A percentile compares a stretch with the other conserved stretches of the same genome.
Evolutionary conservation across 2,329 filamentous ascomycete genomes (phyloP).

Genomic region (Xylariaceae sp.): DNA sequence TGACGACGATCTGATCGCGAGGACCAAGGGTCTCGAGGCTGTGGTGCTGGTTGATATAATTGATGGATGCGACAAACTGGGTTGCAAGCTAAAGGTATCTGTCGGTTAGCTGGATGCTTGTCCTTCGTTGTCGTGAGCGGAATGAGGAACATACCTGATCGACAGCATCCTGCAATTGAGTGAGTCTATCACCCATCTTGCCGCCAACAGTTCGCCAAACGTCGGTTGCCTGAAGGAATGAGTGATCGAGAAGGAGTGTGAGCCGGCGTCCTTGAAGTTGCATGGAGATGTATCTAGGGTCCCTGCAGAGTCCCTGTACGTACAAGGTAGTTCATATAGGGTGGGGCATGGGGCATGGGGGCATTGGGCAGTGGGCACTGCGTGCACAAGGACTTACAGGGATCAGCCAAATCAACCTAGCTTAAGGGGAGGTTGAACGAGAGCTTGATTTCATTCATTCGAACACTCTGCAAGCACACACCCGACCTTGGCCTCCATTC

Average conservation of each 20-base stretch:
- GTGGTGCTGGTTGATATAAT: slow-evolving; percentile 65
- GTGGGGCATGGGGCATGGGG: too few species aligned
- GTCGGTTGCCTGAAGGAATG: not conserved
- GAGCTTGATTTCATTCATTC: not conserved
- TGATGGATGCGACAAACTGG: slow-evolving; percentile 64
- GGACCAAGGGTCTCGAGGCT: slow-evolving; percentile 58
- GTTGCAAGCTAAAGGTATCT: slow-evolving; percentile 52
- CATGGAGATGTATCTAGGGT: not conserved
- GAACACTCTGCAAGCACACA: not conserved
- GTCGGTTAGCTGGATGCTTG: slow-evolving; percentile 8
- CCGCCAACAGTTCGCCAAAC: not conserved
- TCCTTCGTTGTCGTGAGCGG: not conserved
- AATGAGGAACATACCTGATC: slow-evolving; percentile 58
- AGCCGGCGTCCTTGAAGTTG: not conserved
- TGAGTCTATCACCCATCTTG: slow-evolving; percentile 69
- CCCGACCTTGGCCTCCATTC: not conserved
- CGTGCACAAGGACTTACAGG: not conserved
- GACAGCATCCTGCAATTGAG: slow-evolving; percentile 79
- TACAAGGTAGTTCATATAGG: too few species aligned
- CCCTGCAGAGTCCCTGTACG: too few species aligned
- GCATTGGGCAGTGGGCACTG: too few species aligned
- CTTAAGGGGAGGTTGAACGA: too few species aligned
- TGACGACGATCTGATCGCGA: slow-evolving; percentile 55
- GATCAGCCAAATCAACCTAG: too few species aligned
- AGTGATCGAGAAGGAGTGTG: not conserved